Base-by-base conservation (phyloP, 116 monocot species). In the Zostera marina region DNA sequence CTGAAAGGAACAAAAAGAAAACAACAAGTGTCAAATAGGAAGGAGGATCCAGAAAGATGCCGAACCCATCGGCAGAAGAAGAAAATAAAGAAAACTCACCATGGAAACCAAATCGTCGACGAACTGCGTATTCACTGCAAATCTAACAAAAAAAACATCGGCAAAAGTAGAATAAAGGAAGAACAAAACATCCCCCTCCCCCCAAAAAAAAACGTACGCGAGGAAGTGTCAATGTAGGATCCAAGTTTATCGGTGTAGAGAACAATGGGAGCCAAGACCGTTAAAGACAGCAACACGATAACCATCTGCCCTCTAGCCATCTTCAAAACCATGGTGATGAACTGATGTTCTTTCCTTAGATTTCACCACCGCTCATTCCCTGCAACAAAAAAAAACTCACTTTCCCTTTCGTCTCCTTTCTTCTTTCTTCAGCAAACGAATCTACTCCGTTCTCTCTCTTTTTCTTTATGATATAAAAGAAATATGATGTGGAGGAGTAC, bases 251-350 rank as follows among this genome's bases (percentile, higher is more conserved):
- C 73, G 23, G 76, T 79, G 79, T 79, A 87, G 20, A 87, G 72
- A 47, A 74, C 66, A 52, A 87, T 67, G 19, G 87, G 87, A 3
- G 81, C 75, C 41, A 79, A 47, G 7, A 87, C 81, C 19, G 81
- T 71, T 61, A 79, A 14, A 65, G 63, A 75, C 57, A 87, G 76
- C 13, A 87, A 66, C 17, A 76, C 32, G 17, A 79, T 44, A 11
- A 79, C 74, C 47, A 66, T 57, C 74, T 73, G 68, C 66, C 78
- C 65, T 64, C 67, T 56, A 53, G 66, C 63, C 75, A 84, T 76
- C 60, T 47, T 42, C 46, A 8, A 13, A 10, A 55, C 9, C 19
- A 8, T 23, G 39, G 25, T 26, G 32, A 22, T 3, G 51, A 63
- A 26, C 32, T 26, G 32, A 22, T 3, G 51, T 52, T 55, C 32